Percentiles rank a stretch among this genome's conserved stretches.
These are phyloP conservation scores for Alternaria sp. DNA, from an alignment of 2,329 filamentous ascomycete genomes.

Conservation along the genomic window DNA sequence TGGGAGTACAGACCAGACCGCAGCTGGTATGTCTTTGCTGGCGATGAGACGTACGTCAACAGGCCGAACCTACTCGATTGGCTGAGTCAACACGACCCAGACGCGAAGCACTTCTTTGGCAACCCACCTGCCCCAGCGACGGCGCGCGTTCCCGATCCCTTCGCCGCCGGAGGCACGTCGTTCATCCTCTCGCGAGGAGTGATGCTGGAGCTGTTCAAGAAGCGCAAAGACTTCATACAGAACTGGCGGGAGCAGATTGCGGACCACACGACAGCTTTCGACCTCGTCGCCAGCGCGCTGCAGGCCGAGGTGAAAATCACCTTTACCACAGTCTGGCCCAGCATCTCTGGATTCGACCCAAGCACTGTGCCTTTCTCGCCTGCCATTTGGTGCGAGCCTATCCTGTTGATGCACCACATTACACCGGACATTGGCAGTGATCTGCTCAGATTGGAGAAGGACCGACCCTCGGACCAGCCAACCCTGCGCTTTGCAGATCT, in stretches of 20 bases:
- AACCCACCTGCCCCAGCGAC: slow-evolving; percentile 39
- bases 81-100: slow-evolving; percentile 58
- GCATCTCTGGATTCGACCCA: slow-evolving; percentile 37
- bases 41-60: slow-evolving; percentile 64
- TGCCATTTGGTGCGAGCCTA: slow-evolving; percentile 50
- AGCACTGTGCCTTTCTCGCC: slow-evolving; percentile 51
- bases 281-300: slow-evolving; percentile 57
- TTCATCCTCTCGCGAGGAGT: slow-evolving; percentile 60
- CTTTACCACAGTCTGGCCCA: slow-evolving; percentile 57
- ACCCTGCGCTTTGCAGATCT: slow-evolving; percentile 36
- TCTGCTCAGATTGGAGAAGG: slow-evolving; percentile 56
- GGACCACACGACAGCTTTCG: slow-evolving; percentile 59
- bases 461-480: slow-evolving; percentile 25
- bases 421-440: slow-evolving; percentile 50
- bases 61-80: slow-evolving; percentile 62
- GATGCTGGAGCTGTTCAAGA: slow-evolving; percentile 50
- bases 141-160: slow-evolving; percentile 48
- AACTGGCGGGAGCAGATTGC: slow-evolving; percentile 56
- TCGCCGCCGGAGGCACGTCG: slow-evolving; percentile 62
- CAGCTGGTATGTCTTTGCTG: slow-evolving; percentile 66
- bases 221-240: slow-evolving; percentile 51
- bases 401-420: slow-evolving; percentile 54
- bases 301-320: slow-evolving; percentile 53
- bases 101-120: slow-evolving; percentile 60
- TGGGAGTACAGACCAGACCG: slow-evolving; percentile 52